Percentiles rank a stretch among this genome's conserved stretches.
These are phyloP conservation scores for Enteropsectra breve DNA, from an alignment of 371 early-diverging fungal genomes.

Conservation along the genomic window DNA sequence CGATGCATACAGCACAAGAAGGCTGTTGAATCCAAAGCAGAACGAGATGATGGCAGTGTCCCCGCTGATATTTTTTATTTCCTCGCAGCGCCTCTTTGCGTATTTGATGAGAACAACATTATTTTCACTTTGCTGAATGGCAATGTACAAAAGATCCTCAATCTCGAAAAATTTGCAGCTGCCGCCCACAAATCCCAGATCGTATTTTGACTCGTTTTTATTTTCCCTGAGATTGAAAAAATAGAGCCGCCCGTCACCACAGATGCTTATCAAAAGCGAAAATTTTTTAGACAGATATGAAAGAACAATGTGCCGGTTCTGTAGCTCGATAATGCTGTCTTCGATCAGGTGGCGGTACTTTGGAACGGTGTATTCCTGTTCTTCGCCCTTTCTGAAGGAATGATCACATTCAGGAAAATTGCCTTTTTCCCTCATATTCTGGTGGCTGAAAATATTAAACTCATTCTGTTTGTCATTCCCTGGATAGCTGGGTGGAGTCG, in stretches of 20 bases:
- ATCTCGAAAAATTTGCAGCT: too few relatives aligned
- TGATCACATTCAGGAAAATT: too few relatives aligned
- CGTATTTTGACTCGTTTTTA: not conserved
- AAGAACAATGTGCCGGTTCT: not conserved
- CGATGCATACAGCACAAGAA: not conserved
- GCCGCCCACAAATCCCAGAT: not conserved
- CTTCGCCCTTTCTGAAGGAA: too few relatives aligned
- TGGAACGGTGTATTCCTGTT: too few relatives aligned
- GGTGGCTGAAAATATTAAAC: too few relatives aligned
- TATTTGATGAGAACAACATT: not conserved
- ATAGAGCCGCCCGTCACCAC: not conserved
- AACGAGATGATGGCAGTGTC: not conserved
- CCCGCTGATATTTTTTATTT: not conserved
- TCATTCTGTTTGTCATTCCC: too few relatives aligned
- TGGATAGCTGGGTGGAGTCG: too few relatives aligned
- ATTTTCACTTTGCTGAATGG: too few relatives aligned
- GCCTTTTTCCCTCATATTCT: too few relatives aligned
- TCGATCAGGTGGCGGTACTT: constrained; percentile 1
- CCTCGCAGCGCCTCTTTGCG: not conserved
- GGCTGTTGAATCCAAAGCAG: not conserved
- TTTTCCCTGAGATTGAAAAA: constrained; percentile 6
- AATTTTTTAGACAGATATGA: not conserved
- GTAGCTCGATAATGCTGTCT: not conserved
- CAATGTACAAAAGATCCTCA: too few relatives aligned
- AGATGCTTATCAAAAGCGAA: not conserved